A percentile compares a stretch with the other conserved stretches of the same genome.
Evolutionary conservation across 2,329 filamentous ascomycete species (phyloP).

Genomic region (Nemania serpens): DNA sequence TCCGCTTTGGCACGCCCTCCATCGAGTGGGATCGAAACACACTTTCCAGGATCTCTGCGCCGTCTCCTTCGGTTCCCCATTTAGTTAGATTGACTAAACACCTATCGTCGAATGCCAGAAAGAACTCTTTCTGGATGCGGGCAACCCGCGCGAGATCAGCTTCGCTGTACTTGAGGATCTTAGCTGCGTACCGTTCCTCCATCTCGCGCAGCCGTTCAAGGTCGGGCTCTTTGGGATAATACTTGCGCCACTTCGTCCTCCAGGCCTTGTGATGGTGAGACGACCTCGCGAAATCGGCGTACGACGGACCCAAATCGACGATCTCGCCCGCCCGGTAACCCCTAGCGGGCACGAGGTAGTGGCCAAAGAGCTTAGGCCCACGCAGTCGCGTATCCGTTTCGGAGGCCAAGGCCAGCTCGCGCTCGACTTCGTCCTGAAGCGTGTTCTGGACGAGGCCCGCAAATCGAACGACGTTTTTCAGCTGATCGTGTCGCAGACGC

Average conservation of each 20-base stretch:
- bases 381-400: neutral
- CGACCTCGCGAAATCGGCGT: conserved; percentile 13
- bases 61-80: neutral
- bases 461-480: conserved; percentile 16
- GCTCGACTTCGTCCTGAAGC: conserved; percentile 13
- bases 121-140: neutral
- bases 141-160: conserved; percentile 2
- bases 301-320: conserved; percentile 8
- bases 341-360: neutral
- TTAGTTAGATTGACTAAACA: neutral
- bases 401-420: neutral
- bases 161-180: conserved; percentile 12
- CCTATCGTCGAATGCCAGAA: conserved; percentile 12
- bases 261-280: conserved; percentile 7
- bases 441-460: conserved; percentile 16
- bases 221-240: conserved; percentile 12
- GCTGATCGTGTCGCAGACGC: conserved; percentile 3
- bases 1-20: neutral
- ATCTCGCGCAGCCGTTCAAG: conserved; percentile 10
- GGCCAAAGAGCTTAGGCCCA: conserved; percentile 5
- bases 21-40: neutral
- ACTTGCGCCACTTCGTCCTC: conserved; percentile 3
- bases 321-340: conserved; percentile 19
- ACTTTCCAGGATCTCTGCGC: neutral
- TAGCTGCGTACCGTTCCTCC: conserved; percentile 8